Evolutionary conservation across 192 early-diverging fungal genomes (phyloP), one percentile per base, ranked within the genome.

Genomic region (Borealophlyctis nickersoniae): DNA sequence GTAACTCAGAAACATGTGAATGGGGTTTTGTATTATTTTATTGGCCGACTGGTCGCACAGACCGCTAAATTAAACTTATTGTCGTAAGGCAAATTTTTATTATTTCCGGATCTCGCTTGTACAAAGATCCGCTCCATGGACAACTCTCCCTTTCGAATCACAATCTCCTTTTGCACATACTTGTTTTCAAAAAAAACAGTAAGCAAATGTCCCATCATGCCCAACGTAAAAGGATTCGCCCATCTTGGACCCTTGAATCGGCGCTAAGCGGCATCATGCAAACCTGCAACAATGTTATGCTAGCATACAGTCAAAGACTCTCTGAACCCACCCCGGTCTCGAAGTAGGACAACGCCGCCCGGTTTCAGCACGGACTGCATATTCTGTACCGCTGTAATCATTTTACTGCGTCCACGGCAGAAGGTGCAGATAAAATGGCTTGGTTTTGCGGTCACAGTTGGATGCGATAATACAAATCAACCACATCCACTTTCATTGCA

Each of bases 161-260:
- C 73, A 13, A 80, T 65, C 56, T 70, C 67, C 58, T 77, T 78
- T 27, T 52, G 36, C 2, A 84, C 75, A 57, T 78, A 80, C 16
- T 50, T 52, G 57, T 68, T 73, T 34, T 72, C 75, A 23, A 73
- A 39, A 26, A 67, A 83, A 83, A 64, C 71, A 84, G n/a, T 75
- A 69, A 0, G 79, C 66, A 27, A 84, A 74, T 14, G 82, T 84
- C 1, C 77, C 77, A 50, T 84, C 82, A 11, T 65, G 60, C 3
- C 82, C 65, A 19, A 66, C 66, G 62, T 81, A 84, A 54, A 81
- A 73, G 11, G 66, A 58, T 32, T 74, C 73, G 19, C 66, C 60
- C 34, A 84, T 66, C 53, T 73, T 70, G 45, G 76, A 65, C 24
- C 66, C 35, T 82, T 82, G 65, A 84, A 84, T 30, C 82, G 68